phyloP scores from a whole-genome alignment of 495 filamentous ascomycete genomes.

The Stereocaulon alpinum region DNA sequence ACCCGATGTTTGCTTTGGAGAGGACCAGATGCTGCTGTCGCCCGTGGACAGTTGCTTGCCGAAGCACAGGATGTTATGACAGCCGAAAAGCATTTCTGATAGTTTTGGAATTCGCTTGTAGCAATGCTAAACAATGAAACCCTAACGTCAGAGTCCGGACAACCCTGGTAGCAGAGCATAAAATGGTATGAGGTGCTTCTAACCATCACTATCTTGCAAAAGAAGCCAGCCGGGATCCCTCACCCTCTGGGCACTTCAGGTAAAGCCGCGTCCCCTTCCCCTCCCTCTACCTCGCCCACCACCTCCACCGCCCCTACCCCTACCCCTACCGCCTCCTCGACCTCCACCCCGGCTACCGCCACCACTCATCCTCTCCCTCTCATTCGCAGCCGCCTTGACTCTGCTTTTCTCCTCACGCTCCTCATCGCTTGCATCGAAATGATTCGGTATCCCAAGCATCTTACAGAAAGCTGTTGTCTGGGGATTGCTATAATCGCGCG shows the following conservation, averaged over 20 bases:
- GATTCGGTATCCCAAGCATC: slow-evolving; percentile 64
- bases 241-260: neutral
- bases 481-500: slow-evolving; percentile 68
- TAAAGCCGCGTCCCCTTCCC: slow-evolving; percentile 4
- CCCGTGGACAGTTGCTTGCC: no score
- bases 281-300: slow-evolving; percentile 29
- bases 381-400: slow-evolving; percentile 28
- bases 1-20: no score
- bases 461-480: slow-evolving; percentile 73
- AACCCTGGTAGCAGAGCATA: neutral
- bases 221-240: neutral
- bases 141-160: no score
- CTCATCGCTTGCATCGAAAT: slow-evolving; percentile 60
- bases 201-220: neutral
- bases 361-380: slow-evolving; percentile 25
- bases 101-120: no score
- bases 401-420: slow-evolving; percentile 47
- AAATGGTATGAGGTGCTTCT: no score
- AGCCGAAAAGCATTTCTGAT: no score
- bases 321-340: slow-evolving; percentile 22
- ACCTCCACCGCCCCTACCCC: slow-evolving; percentile 21
- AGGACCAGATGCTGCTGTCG: no score
- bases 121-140: no score
- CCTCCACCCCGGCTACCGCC: slow-evolving; percentile 27
- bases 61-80: no score